phyloP scores from a whole-genome alignment of 352 stramenopile genomes.

The Phytophthora citrophthora region DNA sequence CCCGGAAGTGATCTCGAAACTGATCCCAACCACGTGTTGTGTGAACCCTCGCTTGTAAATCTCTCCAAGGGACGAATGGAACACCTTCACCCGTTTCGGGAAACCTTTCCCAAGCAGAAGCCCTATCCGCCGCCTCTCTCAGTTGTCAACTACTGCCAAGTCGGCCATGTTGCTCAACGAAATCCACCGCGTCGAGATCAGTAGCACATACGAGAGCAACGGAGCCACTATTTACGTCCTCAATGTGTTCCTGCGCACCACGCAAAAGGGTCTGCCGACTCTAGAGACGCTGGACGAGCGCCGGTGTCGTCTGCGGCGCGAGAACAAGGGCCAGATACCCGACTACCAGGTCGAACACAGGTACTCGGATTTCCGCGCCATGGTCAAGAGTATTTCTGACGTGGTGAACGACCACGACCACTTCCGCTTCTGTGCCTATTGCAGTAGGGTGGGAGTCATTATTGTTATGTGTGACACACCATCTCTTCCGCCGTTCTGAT shows the following conservation, averaged over 20 bases:
- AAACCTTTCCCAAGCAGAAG: conserved; percentile 5
- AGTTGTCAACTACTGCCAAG: conserved; percentile 55
- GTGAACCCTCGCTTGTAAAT: too few relatives aligned
- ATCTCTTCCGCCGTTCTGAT: not conserved
- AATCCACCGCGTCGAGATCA: conserved; percentile 58
- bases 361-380: conserved; percentile 60
- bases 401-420: conserved; percentile 47
- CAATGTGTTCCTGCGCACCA: conserved; percentile 49
- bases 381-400: conserved; percentile 44
- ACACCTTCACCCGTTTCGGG: too few relatives aligned
- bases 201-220: conserved; percentile 38
- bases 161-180: conserved; percentile 66
- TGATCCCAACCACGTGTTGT: too few relatives aligned
- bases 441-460: conserved; percentile 41
- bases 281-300: conserved; percentile 31
- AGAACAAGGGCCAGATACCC: conserved; percentile 20
- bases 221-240: conserved; percentile 59
- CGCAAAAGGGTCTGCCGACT: conserved; percentile 58
- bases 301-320: conserved; percentile 25
- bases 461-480: not conserved
- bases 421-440: conserved; percentile 63
- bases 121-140: conserved; percentile 34
- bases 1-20: too few relatives aligned
- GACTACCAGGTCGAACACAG: conserved; percentile 63
- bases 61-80: too few relatives aligned